A percentile compares a stretch with the other conserved stretches of the same genome.
phyloP scores from a whole-genome alignment of 2,329 filamentous ascomycete species.

The Pseudocercospora crystallina region DNA sequence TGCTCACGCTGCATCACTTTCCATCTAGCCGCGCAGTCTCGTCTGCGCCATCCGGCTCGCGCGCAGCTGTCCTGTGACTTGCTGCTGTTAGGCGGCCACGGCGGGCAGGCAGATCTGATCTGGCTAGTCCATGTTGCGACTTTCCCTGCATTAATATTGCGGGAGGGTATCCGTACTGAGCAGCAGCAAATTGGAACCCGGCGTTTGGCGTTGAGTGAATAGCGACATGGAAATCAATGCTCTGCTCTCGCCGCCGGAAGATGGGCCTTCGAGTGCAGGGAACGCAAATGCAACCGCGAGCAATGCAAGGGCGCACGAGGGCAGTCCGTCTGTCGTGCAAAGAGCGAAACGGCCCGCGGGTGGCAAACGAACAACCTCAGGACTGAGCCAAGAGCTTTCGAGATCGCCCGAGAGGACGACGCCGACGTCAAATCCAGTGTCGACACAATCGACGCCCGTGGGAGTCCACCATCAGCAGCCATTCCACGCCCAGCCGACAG shows the following conservation, averaged over 20 bases:
- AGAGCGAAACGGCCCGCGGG: constrained; percentile 17
- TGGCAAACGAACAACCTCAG: constrained; percentile 40
- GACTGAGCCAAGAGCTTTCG: constrained; percentile 43
- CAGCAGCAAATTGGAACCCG: constrained; percentile 4
- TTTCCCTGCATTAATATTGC: constrained; percentile 15
- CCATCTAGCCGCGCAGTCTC: no score
- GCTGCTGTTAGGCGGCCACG: no score
- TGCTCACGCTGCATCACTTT: no score
- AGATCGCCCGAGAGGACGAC: constrained; percentile 32
- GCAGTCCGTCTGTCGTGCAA: constrained; percentile 26
- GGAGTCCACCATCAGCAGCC: constrained; percentile 10
- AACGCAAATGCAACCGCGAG: neutral
- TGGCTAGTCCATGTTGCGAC: constrained; percentile 15
- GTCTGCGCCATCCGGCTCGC: no score
- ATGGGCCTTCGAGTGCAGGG: constrained; percentile 30
- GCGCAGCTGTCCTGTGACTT: no score
- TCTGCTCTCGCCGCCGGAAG: constrained; percentile 47
- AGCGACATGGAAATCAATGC: constrained; percentile 51
- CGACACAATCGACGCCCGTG: constrained; percentile 1
- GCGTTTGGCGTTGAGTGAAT: constrained; percentile 1
- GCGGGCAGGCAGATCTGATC: neutral
- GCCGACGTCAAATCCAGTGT: constrained; percentile 3
- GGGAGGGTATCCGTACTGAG: constrained; percentile 9
- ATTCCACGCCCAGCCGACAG: constrained; percentile 10
- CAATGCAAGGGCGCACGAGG: constrained; percentile 30